These are phyloP conservation scores for Magnolia changhungtana DNA, from an alignment of 164 flowering plant genomes.

Conservation along the genomic window DNA sequence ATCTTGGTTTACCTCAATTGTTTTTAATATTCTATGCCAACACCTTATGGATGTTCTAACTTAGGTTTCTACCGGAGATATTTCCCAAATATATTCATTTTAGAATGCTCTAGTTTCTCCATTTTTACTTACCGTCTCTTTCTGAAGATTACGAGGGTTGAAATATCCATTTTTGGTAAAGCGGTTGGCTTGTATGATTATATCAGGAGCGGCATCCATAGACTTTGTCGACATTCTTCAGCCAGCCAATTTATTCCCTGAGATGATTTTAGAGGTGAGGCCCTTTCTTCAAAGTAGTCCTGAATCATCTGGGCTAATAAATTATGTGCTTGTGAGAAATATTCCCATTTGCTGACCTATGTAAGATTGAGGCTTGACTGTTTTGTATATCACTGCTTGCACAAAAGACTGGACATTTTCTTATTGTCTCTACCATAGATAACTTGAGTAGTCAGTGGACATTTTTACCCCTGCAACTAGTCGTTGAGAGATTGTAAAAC, in stretches of 20 bases:
- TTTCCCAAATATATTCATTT: not conserved
- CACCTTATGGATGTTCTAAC: not conserved
- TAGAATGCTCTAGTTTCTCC: not conserved
- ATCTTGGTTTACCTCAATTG: not conserved
- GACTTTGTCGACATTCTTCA: constrained; percentile 78
- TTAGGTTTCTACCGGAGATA: not conserved
- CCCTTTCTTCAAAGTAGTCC: not conserved
- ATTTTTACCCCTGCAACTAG: too few species aligned
- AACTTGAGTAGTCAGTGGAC: too few species aligned
- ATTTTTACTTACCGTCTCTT: not conserved
- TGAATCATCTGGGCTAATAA: not conserved
- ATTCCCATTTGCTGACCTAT: too few species aligned
- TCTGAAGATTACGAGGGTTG: constrained; percentile 54
- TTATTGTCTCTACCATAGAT: too few species aligned
- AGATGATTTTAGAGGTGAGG: constrained; percentile 53
- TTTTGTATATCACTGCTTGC: too few species aligned
- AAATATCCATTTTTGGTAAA: constrained; percentile 86
- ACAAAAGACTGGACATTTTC: too few species aligned
- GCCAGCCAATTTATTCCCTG: constrained; percentile 52
- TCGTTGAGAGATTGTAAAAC: too few species aligned
- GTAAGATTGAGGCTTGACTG: too few species aligned
- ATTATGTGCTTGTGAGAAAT: too few species aligned
- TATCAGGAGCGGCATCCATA: constrained; percentile 58
- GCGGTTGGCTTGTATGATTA: constrained; percentile 86
- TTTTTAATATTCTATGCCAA: not conserved